Conservation (phyloP, 1,284 basidiomycete species). For the Porodaedalea pini region DNA sequence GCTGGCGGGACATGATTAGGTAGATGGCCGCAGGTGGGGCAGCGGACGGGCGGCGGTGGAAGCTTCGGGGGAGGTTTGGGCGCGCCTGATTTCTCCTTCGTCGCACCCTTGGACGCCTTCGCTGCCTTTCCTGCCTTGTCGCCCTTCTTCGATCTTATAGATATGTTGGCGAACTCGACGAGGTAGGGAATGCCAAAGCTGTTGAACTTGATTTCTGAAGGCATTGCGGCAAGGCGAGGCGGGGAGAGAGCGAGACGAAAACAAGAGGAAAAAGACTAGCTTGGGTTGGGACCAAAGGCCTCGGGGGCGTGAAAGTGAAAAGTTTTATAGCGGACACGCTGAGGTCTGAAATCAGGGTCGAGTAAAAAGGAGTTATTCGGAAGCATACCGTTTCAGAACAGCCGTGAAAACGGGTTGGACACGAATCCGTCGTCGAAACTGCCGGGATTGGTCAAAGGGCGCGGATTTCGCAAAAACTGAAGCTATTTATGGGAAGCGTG, state of each 20-base stretch:
- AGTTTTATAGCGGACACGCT: constrained; percentile 2
- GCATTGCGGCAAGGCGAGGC: constrained; percentile 14
- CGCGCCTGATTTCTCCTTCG: constrained; percentile 21
- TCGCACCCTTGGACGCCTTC: constrained; percentile 16
- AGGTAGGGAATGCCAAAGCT: constrained; percentile 26
- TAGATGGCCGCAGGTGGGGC: constrained; percentile 20
- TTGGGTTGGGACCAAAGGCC: neutral
- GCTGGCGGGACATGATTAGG: constrained; percentile 7
- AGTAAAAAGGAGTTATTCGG: neutral
- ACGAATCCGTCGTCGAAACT: neutral
- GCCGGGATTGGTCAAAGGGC: neutral
- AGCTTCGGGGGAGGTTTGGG: constrained; percentile 8
- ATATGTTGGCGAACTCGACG: constrained; percentile 42
- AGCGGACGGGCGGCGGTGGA: constrained; percentile 18
- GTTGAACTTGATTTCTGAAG: constrained; percentile 22
- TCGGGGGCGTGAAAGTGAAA: neutral
- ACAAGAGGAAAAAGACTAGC: neutral
- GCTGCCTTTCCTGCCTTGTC: constrained; percentile 21
- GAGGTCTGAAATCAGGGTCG: neutral
- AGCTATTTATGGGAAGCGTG: neutral
- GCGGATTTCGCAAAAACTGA: neutral
- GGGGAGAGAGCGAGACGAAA: neutral
- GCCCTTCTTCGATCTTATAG: constrained; percentile 30
- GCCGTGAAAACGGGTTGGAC: neutral
- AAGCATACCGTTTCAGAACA: neutral